phyloP scores from a whole-genome alignment of 2,329 filamentous ascomycete genomes.

The Monilinia fructicola region DNA sequence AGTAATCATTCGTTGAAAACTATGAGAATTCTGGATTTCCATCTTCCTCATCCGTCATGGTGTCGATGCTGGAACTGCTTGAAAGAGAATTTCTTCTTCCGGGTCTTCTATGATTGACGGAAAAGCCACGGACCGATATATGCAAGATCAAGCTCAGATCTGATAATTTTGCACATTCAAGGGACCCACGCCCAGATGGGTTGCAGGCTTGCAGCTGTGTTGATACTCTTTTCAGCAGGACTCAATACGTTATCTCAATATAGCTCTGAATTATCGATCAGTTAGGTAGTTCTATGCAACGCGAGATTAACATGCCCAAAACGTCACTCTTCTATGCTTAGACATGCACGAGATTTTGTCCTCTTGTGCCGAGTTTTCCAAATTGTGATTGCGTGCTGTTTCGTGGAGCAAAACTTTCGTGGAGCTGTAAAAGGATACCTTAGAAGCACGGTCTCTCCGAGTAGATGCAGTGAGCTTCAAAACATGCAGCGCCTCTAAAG shows the following conservation, averaged over 20 bases:
- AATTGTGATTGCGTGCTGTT: neutral
- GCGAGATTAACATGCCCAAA: neutral
- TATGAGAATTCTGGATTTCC: neutral
- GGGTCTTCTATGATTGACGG: neutral
- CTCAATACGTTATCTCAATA: slow-evolving; percentile 10
- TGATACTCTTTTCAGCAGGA: slow-evolving; percentile 21
- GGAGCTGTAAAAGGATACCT: slow-evolving; percentile 1
- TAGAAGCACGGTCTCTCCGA: slow-evolving; percentile 21
- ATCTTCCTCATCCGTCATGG: slow-evolving; percentile 8
- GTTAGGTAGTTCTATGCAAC: neutral
- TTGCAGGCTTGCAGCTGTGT: slow-evolving; percentile 20
- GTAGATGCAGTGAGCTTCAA: slow-evolving; percentile 19
- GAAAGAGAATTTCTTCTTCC: slow-evolving; percentile 9
- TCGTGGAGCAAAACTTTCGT: neutral
- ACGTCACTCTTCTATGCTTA: neutral
- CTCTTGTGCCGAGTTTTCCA: neutral
- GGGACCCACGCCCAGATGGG: slow-evolving; percentile 4
- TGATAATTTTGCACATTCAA: neutral
- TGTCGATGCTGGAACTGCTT: neutral
- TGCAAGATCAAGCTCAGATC: slow-evolving; percentile 20
- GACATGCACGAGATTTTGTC: neutral
- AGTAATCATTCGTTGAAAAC: slow-evolving; percentile 1
- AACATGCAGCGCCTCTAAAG: neutral
- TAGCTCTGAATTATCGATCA: neutral
- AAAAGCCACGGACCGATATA: slow-evolving; percentile 16